Base-by-base conservation (phyloP, 257 asterid genomes). In the Coffea eugenioides region DNA sequence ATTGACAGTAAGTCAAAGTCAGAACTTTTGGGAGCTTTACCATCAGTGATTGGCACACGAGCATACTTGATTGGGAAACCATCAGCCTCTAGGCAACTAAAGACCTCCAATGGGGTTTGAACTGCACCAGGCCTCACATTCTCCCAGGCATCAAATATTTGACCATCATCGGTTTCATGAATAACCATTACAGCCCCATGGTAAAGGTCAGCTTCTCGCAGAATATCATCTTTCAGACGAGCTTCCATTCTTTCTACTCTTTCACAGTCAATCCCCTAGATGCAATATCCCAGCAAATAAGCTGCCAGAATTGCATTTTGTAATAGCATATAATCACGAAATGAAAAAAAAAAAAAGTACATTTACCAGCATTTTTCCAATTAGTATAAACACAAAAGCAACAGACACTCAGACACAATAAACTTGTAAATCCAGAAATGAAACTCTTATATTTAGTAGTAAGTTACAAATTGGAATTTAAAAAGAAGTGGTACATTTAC, bases 1-100 rank as follows among this genome's bases (percentile, higher is more conserved):
- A 69, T 81, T 52, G 97, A 90, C 80, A 95, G 85, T 51, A 88
- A 89, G 87, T 95, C 98, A 75, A 95, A 92, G 84, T 93, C 98
- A 13, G 99, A 95, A 87, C 97, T 92, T 86, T 91, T 95, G n/a
- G 97, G 99, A 83, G 99, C 99, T 90, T 95, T 95, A 82, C 99
- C 99, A 87, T 95, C 99, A 77, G 99, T 95, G 80, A 93, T 95
- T 6, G 99, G 99, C 75, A 95, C 97, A 82, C 99, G 99, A 5
- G 99, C 98, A 87, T 95, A 95, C 80, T 90, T 92, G 80, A 95
- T 90, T 79, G 95, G 98, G 86, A 89, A 92, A 71, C 98, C 96
- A 82, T 92, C 93, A 81, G 86, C 88, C 88, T 91, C 92, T 78
- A 95, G 89, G 83, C 93, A 86, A 78, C 89, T 90, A 87, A 95